Conservation (phyloP, 176 grass and related monocot genomes). For the Oryza punctata region DNA sequence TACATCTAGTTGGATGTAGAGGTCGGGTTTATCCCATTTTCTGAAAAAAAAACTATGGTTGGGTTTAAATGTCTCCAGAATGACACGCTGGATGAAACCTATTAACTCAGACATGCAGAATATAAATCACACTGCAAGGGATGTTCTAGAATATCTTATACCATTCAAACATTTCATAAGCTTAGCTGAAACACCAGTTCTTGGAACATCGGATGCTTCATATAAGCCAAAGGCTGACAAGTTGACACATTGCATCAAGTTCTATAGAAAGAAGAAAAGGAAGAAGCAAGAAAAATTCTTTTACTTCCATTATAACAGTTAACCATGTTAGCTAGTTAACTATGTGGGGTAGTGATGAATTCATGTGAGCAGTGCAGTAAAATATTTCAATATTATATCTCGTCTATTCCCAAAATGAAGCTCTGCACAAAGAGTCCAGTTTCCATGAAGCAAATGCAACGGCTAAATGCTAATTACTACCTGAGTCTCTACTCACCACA, state of each 20-base stretch:
- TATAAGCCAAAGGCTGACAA: neutral
- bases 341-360: neutral
- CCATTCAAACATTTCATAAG: constrained; percentile 1
- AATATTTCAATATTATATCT: neutral
- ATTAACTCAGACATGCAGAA: neutral
- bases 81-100: neutral
- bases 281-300: neutral
- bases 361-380: neutral
- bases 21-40: no score
- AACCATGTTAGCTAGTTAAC: neutral
- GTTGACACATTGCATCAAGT: neutral
- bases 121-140: neutral
- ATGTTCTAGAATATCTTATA: neutral
- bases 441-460: neutral
- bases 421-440: neutral
- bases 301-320: neutral
- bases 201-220: neutral
- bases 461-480: neutral
- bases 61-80: neutral
- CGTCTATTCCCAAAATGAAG: constrained; percentile 16
- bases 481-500: constrained; percentile 5
- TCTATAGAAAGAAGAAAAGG: neutral
- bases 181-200: neutral
- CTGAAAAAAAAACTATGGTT: neutral
- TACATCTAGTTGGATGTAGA: no score